Base-by-base conservation (phyloP, 225 moss, liverwort and hornwort species). In the Pleurozium schreberi region DNA sequence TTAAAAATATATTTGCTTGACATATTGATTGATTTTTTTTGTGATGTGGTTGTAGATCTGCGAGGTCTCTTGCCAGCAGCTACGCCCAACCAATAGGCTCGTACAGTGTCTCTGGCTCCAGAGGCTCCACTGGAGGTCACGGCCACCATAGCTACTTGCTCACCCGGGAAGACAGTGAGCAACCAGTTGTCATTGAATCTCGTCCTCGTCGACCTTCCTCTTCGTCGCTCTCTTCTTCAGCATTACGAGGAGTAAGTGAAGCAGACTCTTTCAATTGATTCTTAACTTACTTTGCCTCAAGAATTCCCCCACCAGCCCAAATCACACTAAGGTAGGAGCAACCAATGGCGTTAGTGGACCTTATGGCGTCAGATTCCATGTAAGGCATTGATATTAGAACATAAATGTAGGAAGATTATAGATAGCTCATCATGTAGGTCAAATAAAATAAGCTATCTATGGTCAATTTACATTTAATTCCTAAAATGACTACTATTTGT, bases 21-120 rank as follows among this genome's bases (percentile, higher is more conserved):
- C 21, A 30, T 14, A 10, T 30, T n/a, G 20, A 55, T 55, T 53
- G 12, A 55, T 33, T 20, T 34, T 20, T 34, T 61, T 81, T 83
- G 83, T 11, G 38, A 38, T 83, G 38, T 84, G n/a, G n/a, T n/a
- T n/a, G 85, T 93, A 97, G 97, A 57, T 99, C 97, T 26, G 98
- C 97, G 58, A 96, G 98, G 81, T 99, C 98, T 25, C 87, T 99
- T 36, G 95, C 96, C 8, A 97, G 98, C 42, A 97, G 98, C 86
- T 92, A 96, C 75, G 94, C 92, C 9, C 97, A 95, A 74, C 96
- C 93, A 9, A 22, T 92, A 6, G 98, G 97, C 62, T 96, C 98
- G 2, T 97, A 96, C 58, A 92, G 36, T 62, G 90, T 93, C 10
- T 27, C 88, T 13, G 94, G 93, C 15, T 89, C 88, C 20, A n/a